Conservation (phyloP, 2,329 filamentous ascomycete genomes). For the Fusarium aywerte region DNA sequence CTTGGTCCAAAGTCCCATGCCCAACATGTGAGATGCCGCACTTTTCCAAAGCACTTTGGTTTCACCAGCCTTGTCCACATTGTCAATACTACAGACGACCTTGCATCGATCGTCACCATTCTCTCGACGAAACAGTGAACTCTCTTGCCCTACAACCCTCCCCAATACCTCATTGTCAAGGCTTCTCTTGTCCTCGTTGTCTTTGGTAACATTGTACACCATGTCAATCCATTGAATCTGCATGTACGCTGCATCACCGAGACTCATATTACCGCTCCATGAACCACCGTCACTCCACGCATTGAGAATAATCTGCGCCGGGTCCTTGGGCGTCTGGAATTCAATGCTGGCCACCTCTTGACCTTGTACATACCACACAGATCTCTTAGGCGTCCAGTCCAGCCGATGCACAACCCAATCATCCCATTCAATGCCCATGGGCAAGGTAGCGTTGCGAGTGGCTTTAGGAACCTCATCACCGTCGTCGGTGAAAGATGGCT, state of each 20-base stretch:
- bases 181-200: conserved; percentile 22
- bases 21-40: conserved; percentile 26
- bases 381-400: conserved; percentile 66
- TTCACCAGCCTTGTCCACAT: conserved; percentile 45
- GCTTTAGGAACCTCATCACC: conserved; percentile 59
- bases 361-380: conserved; percentile 67
- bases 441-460: conserved; percentile 60
- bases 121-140: conserved; percentile 51
- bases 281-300: conserved; percentile 69
- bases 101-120: conserved; percentile 35
- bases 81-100: conserved; percentile 51
- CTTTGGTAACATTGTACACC: conserved; percentile 59
- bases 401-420: conserved; percentile 69
- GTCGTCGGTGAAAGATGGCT: conserved; percentile 61
- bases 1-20: neutral
- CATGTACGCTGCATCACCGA: conserved; percentile 61
- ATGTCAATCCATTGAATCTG: conserved; percentile 73
- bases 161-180: neutral
- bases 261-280: conserved; percentile 69
- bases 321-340: conserved; percentile 65
- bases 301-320: conserved; percentile 66
- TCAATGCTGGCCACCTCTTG: conserved; percentile 61
- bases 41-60: conserved; percentile 43
- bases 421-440: conserved; percentile 58
- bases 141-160: conserved; percentile 34